Conservation (phyloP, 768 basidiomycete species). For the Daedalea quercina region DNA sequence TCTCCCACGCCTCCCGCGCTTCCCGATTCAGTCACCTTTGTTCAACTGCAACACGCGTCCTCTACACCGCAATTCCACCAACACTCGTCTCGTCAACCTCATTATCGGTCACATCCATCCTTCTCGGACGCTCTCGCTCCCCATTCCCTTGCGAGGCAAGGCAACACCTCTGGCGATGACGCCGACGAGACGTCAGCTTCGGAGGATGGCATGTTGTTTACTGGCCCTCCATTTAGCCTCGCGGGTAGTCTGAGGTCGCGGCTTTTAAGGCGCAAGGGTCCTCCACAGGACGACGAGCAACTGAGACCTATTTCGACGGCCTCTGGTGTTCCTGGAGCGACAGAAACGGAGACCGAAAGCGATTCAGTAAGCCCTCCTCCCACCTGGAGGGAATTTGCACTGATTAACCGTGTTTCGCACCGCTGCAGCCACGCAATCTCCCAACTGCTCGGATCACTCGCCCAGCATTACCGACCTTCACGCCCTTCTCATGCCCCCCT, state of each 20-base stretch:
- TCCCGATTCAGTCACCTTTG: neutral
- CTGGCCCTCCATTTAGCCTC: neutral
- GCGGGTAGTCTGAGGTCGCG: constrained; percentile 13
- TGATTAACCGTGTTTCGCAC: neutral
- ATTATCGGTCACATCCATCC: neutral
- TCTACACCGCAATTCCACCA: neutral
- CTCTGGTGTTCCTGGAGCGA: constrained; percentile 52
- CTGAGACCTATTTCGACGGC: constrained; percentile 49
- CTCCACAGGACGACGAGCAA: constrained; percentile 15
- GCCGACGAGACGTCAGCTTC: neutral
- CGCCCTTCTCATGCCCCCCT: constrained; percentile 42
- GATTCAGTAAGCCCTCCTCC: constrained; percentile 53
- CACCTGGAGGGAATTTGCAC: neutral
- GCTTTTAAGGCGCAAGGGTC: constrained; percentile 16
- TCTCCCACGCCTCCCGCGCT: constrained; percentile 2
- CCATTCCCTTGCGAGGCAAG: neutral
- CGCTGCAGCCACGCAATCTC: constrained; percentile 48
- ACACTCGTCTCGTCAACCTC: neutral
- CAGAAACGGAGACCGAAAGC: constrained; percentile 74
- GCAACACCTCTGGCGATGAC: neutral
- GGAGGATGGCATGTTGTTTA: neutral
- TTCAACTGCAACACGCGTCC: neutral
- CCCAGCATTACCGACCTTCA: constrained; percentile 13
- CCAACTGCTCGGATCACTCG: constrained; percentile 51
- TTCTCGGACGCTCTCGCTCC: neutral